Conservation (phyloP, 2,329 filamentous ascomycete species). For the Sclerotinia sclerotiorum region DNA sequence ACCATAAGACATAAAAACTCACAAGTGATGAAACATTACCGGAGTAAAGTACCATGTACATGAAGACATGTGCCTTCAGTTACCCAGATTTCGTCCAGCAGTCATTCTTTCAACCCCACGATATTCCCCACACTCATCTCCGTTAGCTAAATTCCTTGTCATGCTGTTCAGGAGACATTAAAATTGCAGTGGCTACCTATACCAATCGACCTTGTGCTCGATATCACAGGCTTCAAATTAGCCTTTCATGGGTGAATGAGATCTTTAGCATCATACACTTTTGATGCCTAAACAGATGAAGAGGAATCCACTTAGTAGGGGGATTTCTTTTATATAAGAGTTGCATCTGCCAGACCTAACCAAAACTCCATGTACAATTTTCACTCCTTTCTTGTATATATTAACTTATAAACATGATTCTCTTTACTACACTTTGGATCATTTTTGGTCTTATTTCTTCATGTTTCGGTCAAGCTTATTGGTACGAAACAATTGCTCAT, state of each 20-base stretch:
- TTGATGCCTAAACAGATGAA: background rate
- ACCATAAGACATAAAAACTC: background rate
- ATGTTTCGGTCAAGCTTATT: conserved; percentile 26
- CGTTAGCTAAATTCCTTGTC: background rate
- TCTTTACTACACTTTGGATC: background rate
- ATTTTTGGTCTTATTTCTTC: conserved; percentile 16
- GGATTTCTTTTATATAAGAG: background rate
- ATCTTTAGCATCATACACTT: background rate
- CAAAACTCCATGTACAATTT: background rate
- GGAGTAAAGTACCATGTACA: background rate
- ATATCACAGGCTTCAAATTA: background rate
- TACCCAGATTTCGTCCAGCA: background rate
- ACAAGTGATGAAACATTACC: conserved; percentile 4
- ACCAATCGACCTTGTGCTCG: background rate
- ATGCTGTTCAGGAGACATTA: background rate
- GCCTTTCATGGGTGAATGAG: background rate
- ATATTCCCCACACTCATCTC: conserved; percentile 7
- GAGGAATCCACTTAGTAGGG: background rate
- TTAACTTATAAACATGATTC: background rate
- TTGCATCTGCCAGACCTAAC: background rate
- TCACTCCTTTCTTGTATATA: conserved; percentile 1
- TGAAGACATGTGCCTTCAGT: conserved; percentile 4
- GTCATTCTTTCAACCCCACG: background rate
- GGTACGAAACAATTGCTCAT: conserved; percentile 33
- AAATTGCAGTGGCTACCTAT: background rate